These are phyloP conservation scores for Zygotorulaspora danielsina DNA, from an alignment of 805 yeast genomes.

Conservation along the genomic window DNA sequence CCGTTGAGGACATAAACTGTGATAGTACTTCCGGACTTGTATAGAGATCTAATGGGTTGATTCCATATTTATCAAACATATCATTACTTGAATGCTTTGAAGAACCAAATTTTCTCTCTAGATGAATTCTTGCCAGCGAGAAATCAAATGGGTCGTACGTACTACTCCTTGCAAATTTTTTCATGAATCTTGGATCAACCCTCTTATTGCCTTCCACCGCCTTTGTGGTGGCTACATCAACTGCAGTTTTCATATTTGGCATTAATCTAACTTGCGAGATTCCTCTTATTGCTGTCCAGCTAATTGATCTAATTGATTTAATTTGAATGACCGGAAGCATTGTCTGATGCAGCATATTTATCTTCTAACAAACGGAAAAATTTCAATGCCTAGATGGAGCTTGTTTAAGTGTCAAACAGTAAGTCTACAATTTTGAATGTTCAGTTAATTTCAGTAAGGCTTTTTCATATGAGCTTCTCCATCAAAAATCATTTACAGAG, in stretches of 20 bases:
- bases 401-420: too few relatives aligned
- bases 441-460: too few relatives aligned
- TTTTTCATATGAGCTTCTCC: too few relatives aligned
- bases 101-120: slow-evolving; percentile 41
- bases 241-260: slow-evolving; percentile 12
- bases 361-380: too few relatives aligned
- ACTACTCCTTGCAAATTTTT: slow-evolving; percentile 46
- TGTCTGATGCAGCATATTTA: not conserved
- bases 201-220: slow-evolving; percentile 21
- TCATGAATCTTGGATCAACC: slow-evolving; percentile 39
- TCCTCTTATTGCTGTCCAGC: slow-evolving; percentile 4
- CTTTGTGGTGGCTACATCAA: slow-evolving; percentile 11
- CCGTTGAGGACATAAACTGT: slow-evolving; percentile 61
- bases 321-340: not conserved
- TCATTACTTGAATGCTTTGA: slow-evolving; percentile 25
- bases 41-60: slow-evolving; percentile 68
- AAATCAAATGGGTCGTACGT: slow-evolving; percentile 83
- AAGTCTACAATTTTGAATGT: too few relatives aligned
- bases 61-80: slow-evolving; percentile 46
- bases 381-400: too few relatives aligned
- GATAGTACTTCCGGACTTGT: slow-evolving; percentile 68
- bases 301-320: not conserved
- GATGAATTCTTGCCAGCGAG: slow-evolving; percentile 51
- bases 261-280: slow-evolving; percentile 7
- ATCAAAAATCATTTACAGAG: too few relatives aligned